These are phyloP conservation scores for Setomelanomma holmii DNA, from an alignment of 2,329 filamentous ascomycete genomes.

Conservation along the genomic window DNA sequence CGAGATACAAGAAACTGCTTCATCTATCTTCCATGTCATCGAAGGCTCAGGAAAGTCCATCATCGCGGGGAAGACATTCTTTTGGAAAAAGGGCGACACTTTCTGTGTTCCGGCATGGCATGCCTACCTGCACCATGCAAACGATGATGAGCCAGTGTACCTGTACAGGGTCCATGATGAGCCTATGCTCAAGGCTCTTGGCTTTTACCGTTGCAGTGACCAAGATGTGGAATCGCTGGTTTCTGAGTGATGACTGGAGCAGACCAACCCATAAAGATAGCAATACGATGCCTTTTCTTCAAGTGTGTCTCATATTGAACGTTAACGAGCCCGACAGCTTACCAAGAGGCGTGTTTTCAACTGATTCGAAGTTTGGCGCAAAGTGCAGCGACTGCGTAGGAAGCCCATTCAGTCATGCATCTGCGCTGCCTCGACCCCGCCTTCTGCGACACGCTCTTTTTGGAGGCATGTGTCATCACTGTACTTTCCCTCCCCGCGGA, in stretches of 20 bases:
- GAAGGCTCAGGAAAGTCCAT: slow-evolving; percentile 53
- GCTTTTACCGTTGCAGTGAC: slow-evolving; percentile 56
- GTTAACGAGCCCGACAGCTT: too few species aligned
- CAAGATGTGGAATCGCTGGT: slow-evolving; percentile 50
- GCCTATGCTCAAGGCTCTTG: slow-evolving; percentile 61
- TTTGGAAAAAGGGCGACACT: slow-evolving; percentile 61
- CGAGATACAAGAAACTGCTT: slow-evolving; percentile 57
- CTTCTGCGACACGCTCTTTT: too few species aligned
- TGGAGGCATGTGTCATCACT: too few species aligned
- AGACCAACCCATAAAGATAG: too few species aligned
- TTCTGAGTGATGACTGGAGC: background rate
- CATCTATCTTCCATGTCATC: slow-evolving; percentile 62
- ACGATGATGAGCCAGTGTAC: slow-evolving; percentile 49
- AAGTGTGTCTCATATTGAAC: too few species aligned
- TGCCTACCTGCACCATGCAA: slow-evolving; percentile 57
- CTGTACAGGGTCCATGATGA: slow-evolving; percentile 63
- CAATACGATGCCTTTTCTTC: too few species aligned
- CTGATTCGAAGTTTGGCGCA: too few species aligned
- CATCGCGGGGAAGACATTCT: slow-evolving; percentile 49
- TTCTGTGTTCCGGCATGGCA: slow-evolving; percentile 64
- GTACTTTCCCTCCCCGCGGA: too few species aligned
- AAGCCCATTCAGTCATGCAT: too few species aligned
- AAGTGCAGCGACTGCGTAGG: too few species aligned
- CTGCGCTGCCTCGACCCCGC: too few species aligned
- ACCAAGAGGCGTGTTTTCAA: too few species aligned